These are phyloP conservation scores for Monilinia laxa DNA, from an alignment of 2,329 filamentous ascomycete genomes.

Conservation along the genomic window DNA sequence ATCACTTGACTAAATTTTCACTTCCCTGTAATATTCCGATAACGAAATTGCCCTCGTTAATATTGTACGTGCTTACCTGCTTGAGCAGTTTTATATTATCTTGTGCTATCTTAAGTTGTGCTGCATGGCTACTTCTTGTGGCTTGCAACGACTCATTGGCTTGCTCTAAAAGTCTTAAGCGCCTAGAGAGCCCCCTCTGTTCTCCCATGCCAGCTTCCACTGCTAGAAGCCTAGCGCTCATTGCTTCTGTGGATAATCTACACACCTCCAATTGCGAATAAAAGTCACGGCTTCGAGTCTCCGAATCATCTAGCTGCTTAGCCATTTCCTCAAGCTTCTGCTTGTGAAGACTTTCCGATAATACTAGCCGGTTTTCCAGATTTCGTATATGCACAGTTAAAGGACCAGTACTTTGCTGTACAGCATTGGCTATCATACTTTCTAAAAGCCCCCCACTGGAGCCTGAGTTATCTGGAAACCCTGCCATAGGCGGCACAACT, in stretches of 20 bases:
- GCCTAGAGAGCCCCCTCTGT: neutral
- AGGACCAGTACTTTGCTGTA: neutral
- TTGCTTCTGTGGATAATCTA: neutral
- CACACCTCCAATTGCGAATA: conserved; percentile 1
- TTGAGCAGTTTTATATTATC: conserved; percentile 3
- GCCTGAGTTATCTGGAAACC: neutral
- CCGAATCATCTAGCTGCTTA: conserved; percentile 3
- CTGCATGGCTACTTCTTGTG: neutral
- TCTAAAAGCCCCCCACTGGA: conserved; percentile 18
- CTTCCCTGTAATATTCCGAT: neutral
- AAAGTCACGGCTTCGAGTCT: conserved; percentile 2
- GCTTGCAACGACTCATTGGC: neutral
- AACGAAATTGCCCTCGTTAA: neutral
- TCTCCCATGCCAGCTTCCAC: conserved; percentile 1
- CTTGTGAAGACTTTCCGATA: conserved; percentile 7
- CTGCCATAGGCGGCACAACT: neutral
- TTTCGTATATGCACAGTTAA: conserved; percentile 6
- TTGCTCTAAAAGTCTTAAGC: neutral
- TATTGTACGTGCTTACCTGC: conserved; percentile 11
- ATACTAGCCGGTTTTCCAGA: neutral
- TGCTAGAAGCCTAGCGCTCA: conserved; percentile 12
- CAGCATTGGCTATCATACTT: conserved; percentile 13
- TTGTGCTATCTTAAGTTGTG: neutral
- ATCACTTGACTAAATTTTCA: neutral
- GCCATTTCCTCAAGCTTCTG: conserved; percentile 15